These are phyloP conservation scores for Neurospora sp. DNA, from an alignment of 495 filamentous ascomycete genomes.

Conservation along the genomic window DNA sequence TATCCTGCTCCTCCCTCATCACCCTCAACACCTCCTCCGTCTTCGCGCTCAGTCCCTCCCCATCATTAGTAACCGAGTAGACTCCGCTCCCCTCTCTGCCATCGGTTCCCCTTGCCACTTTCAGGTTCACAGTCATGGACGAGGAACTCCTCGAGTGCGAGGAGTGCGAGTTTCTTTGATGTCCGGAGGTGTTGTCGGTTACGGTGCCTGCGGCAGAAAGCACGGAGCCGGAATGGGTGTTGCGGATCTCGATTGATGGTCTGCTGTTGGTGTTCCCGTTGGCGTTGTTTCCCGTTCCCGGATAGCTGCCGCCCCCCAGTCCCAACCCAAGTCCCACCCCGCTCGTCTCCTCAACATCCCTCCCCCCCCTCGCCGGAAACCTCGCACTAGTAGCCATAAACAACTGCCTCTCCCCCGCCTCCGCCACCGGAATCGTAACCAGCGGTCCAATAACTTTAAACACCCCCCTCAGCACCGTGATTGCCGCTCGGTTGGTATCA, in stretches of 20 bases:
- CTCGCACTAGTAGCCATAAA: slow-evolving; percentile 42
- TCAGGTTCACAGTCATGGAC: not conserved
- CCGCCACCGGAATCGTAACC: slow-evolving; percentile 16
- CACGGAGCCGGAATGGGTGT: not conserved
- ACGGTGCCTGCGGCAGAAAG: not conserved
- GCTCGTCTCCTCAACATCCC: slow-evolving; percentile 1
- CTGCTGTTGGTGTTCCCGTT: not conserved
- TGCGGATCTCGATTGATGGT: not conserved
- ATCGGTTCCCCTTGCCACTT: slow-evolving; percentile 30
- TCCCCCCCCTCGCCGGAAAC: slow-evolving; percentile 28
- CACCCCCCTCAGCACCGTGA: not conserved
- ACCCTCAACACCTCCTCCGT: slow-evolving; percentile 27
- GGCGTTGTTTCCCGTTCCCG: no score
- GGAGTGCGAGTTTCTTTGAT: not conserved
- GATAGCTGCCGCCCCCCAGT: not conserved
- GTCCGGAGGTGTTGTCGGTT: not conserved
- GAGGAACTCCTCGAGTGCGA: not conserved
- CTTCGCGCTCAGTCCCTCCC: slow-evolving; percentile 25
- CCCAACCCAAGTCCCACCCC: slow-evolving; percentile 23
- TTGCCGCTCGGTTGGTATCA: not conserved
- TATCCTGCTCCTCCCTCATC: slow-evolving; percentile 28
- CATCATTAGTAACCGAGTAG: slow-evolving; percentile 40
- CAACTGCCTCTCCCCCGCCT: slow-evolving; percentile 46
- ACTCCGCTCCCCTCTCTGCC: slow-evolving; percentile 41
- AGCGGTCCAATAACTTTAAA: slow-evolving; percentile 10